These are phyloP conservation scores for Fagopyrum homotropicum DNA, from an alignment of 148 eudicot genomes.

Conservation along the genomic window DNA sequence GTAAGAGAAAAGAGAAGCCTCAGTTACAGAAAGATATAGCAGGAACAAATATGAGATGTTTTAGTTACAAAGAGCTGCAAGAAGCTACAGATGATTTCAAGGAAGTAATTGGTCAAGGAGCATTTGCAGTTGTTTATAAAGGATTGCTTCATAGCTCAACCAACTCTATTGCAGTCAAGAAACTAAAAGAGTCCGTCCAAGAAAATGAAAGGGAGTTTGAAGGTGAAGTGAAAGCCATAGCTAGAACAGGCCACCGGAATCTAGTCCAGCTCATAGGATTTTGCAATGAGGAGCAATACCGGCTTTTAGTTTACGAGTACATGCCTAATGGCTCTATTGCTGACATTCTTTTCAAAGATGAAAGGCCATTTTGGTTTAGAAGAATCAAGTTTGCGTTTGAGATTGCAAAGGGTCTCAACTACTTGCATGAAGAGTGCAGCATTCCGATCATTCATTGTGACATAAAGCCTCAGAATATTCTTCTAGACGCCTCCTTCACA, in stretches of 20 bases:
- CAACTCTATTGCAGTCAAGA: neutral
- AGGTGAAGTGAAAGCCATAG: constrained; percentile 24
- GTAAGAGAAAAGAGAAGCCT: constrained; percentile 16
- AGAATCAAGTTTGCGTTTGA: constrained; percentile 22
- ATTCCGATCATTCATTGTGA: constrained; percentile 39
- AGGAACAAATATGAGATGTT: neutral
- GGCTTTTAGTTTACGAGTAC: constrained; percentile 28
- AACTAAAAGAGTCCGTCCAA: no score
- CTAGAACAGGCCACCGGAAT: constrained; percentile 29
- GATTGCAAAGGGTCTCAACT: constrained; percentile 23
- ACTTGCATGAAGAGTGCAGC: constrained; percentile 33
- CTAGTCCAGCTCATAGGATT: constrained; percentile 26
- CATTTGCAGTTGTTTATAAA: no score
- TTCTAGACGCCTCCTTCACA: constrained; percentile 20
- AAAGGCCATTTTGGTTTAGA: constrained; percentile 19
- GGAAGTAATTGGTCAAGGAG: neutral
- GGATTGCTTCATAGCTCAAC: no score
- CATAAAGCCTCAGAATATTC: constrained; percentile 34
- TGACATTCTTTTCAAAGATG: constrained; percentile 15
- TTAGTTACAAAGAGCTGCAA: neutral
- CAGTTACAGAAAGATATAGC: constrained; percentile 22
- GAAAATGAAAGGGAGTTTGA: constrained; percentile 29
- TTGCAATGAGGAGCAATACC: constrained; percentile 23
- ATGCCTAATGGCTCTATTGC: constrained; percentile 31
- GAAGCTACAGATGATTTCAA: neutral